Base-by-base conservation (phyloP, 305 asterid species). In the Fraxinus nigra region DNA sequence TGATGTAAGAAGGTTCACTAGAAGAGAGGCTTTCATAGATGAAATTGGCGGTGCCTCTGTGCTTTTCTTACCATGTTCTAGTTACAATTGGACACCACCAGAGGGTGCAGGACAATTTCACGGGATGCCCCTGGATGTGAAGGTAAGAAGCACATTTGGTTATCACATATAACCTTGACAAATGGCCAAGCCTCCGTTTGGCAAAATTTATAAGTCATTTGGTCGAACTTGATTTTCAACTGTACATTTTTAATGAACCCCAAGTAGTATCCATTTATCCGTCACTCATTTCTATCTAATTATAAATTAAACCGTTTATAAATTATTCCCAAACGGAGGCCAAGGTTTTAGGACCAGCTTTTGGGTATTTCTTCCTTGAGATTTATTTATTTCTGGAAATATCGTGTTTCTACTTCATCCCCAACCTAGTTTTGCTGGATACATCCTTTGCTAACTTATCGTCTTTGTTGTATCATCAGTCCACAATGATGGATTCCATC, bases 91-190 rank as follows among this genome's bases (percentile, higher is more conserved):
- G 99, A 94, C 98, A 38, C 99, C 99, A 35, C 98, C 98, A 1
- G 99, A 95, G 82, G 98, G 98, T 75, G 98, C 98, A 0, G 98
- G 98, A 37, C 99, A 95, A 79, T 94, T 95, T 88, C 99, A 89
- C 46, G 98, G 99, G 82, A 92, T 95, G 97, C 99, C 98, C 38
- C 89, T 95, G 90, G 93, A 37, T 37, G 11, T 37, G 2, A 37
- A 37, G 43, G 43, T 7, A 37, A 37, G 43, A 37, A 37, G 43
- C 2, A 1, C 43, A 37, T 37, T 37, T 37, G 43, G 43, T 37
- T 37, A 37, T 37, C 43, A 93, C 85, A 97, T 94, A 30, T 20
- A 14, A 35, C 9, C 40, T 24, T 6, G 11, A 20, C 54, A 7
- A 78, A 20, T 38, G 4, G 14, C 35, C 35, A 4, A 43, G 9